Evolutionary conservation across 1,284 basidiomycete species (phyloP), one percentile per base, ranked within the genome.

Genomic region (Ganoderma leucocontextum): DNA sequence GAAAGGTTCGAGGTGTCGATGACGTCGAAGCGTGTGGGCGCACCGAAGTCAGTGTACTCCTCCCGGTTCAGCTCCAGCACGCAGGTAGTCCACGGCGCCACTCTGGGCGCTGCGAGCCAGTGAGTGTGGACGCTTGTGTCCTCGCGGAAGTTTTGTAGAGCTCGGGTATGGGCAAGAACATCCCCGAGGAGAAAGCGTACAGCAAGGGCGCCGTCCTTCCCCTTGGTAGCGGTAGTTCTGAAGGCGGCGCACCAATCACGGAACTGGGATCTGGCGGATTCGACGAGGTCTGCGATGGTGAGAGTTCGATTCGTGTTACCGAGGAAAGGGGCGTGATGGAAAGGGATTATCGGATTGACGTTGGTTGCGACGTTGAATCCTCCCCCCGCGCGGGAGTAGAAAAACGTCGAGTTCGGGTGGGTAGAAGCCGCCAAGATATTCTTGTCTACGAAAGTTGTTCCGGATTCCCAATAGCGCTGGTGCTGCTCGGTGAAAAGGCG

Each of bases 331-430:
- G 82, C 83, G 2, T 86, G 78, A 73, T 88, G 86, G 75, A 89
- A 89, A 8, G 80, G 73, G 1, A 77, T 60, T 0, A 87, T 65
- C 0, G 87, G 87, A 70, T 84, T 79, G 0, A 82, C 82, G 0
- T 78, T 83, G 68, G 86, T 85, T 68, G 89, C 85, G 0, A 86
- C 78, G 38, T 79, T 72, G 65, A 83, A 86, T 7, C 75, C 78
- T 44, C 84, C 80, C 5, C 85, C 83, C 0, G 76, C 73, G 2
- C 75, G 65, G 6, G 84, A 83, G 73, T 85, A 87, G 0, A 80
- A 80, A 52, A 87, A 87, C 0, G 83, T 85, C 0, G 87, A 86
- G 65, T 89, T 88, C 42, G 83, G 68, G 25, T 78, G 55, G 1
- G 72, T 81, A 2, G 84, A 79, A 0, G 71, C 64, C 0, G 75